Evolutionary conservation across 2,329 filamentous ascomycete genomes (phyloP).

Genomic region (Colletotrichum sidae): DNA sequence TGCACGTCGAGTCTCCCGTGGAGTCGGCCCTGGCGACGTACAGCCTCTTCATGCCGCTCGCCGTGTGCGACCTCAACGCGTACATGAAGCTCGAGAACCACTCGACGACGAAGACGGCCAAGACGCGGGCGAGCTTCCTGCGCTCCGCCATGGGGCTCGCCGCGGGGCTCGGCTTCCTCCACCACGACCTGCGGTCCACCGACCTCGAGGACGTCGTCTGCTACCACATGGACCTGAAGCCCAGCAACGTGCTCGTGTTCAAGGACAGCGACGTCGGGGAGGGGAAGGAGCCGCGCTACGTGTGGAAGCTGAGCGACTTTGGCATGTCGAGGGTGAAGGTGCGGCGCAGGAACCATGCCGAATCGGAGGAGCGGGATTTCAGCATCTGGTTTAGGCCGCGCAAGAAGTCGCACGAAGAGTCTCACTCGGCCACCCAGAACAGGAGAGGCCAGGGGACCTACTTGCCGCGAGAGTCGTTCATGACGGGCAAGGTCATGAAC

Average conservation of each 20-base stretch:
- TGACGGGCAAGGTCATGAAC: slow-evolving; percentile 41
- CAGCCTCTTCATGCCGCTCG: slow-evolving; percentile 54
- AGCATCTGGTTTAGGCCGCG: not conserved
- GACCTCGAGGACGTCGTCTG: slow-evolving; percentile 47
- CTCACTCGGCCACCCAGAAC: not conserved
- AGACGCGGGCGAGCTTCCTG: not conserved
- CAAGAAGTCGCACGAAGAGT: not conserved
- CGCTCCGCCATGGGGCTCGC: slow-evolving; percentile 19
- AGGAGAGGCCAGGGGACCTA: not conserved
- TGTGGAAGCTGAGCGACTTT: slow-evolving; percentile 57
- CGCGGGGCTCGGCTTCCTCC: slow-evolving; percentile 49
- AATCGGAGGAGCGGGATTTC: slow-evolving; percentile 29
- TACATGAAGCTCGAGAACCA: slow-evolving; percentile 47
- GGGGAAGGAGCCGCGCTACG: slow-evolving; percentile 31
- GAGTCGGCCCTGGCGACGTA: slow-evolving; percentile 37
- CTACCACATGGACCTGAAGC: slow-evolving; percentile 56
- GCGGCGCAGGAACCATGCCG: slow-evolving; percentile 32
- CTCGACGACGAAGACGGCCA: slow-evolving; percentile 34
- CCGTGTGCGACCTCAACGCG: slow-evolving; percentile 49
- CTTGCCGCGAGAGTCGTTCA: slow-evolving; percentile 23
- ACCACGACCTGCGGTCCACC: slow-evolving; percentile 46
- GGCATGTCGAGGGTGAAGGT: slow-evolving; percentile 52
- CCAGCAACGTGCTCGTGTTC: slow-evolving; percentile 50
- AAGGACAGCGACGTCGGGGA: not conserved
- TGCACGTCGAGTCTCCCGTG: slow-evolving; percentile 45